Percentiles rank a stretch among this genome's conserved stretches.
These are phyloP conservation scores for Globisporangium solare DNA, from an alignment of 352 stramenopile genomes.

Conservation along the genomic window DNA sequence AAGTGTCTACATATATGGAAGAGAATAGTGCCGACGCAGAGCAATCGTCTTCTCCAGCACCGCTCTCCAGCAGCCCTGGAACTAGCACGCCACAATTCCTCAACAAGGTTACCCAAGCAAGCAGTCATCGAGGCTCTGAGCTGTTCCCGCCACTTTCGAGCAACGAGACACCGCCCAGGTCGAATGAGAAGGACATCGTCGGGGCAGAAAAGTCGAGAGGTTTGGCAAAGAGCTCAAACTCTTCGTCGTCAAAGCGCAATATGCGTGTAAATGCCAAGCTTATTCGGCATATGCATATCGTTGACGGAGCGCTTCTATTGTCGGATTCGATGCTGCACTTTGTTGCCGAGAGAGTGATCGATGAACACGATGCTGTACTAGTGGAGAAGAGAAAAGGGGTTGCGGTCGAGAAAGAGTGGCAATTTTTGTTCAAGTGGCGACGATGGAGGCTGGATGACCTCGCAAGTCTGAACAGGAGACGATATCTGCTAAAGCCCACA, in stretches of 20 bases:
- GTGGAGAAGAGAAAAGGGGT: slow-evolving; percentile 44
- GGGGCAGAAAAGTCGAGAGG: neutral
- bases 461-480: slow-evolving; percentile 52
- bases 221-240: neutral
- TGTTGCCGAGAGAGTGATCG: slow-evolving; percentile 56
- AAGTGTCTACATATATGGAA: slow-evolving; percentile 61
- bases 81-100: neutral
- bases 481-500: slow-evolving; percentile 80
- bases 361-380: slow-evolving; percentile 65
- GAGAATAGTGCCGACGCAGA: slow-evolving; percentile 2
- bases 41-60: neutral
- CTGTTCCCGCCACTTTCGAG: slow-evolving; percentile 2
- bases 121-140: neutral
- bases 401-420: slow-evolving; percentile 38
- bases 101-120: neutral
- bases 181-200: neutral
- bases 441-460: slow-evolving; percentile 76
- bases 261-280: slow-evolving; percentile 56
- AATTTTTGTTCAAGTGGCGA: slow-evolving; percentile 70
- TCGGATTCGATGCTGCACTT: slow-evolving; percentile 55
- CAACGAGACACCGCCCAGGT: neutral
- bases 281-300: slow-evolving; percentile 71
- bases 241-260: slow-evolving; percentile 13
- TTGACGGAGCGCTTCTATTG: slow-evolving; percentile 57
- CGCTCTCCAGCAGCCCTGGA: slow-evolving; percentile 5